These are phyloP conservation scores for Auriscalpium vulgare DNA, from an alignment of 768 basidiomycete species.

Conservation along the genomic window DNA sequence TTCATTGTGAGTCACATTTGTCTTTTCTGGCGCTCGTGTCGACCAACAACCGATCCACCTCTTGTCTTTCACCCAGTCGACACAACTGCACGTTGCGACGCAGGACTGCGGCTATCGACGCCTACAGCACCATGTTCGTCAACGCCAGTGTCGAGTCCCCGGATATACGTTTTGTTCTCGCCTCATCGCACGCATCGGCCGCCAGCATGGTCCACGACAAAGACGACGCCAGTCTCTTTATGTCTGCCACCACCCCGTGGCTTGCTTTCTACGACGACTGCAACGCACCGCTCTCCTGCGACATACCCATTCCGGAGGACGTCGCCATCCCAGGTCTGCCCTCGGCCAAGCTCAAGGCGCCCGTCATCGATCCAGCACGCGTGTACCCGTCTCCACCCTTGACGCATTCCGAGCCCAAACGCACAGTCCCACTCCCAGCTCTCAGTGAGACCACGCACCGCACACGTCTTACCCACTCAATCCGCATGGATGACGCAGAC, in stretches of 20 bases:
- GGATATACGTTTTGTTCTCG: neutral
- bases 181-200: neutral
- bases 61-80: slow-evolving; percentile 3
- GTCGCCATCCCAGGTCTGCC: neutral
- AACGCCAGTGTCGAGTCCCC: neutral
- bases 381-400: slow-evolving; percentile 15
- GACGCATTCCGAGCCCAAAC: slow-evolving; percentile 16
- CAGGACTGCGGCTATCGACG: neutral
- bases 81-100: neutral
- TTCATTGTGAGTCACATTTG: slow-evolving; percentile 7
- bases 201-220: neutral
- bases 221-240: neutral
- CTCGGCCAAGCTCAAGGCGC: neutral
- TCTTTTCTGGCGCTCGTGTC: neutral
- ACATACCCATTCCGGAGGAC: neutral
- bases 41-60: slow-evolving; percentile 6
- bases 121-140: neutral
- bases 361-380: slow-evolving; percentile 2
- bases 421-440: slow-evolving; percentile 14
- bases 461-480: neutral
- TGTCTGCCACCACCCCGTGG: neutral
- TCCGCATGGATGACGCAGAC: neutral
- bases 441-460: slow-evolving; percentile 8
- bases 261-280: slow-evolving; percentile 4
- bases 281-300: slow-evolving; percentile 8